phyloP scores from a whole-genome alignment of 2,329 filamentous ascomycete species.

The Tetracladium maxilliforme region DNA sequence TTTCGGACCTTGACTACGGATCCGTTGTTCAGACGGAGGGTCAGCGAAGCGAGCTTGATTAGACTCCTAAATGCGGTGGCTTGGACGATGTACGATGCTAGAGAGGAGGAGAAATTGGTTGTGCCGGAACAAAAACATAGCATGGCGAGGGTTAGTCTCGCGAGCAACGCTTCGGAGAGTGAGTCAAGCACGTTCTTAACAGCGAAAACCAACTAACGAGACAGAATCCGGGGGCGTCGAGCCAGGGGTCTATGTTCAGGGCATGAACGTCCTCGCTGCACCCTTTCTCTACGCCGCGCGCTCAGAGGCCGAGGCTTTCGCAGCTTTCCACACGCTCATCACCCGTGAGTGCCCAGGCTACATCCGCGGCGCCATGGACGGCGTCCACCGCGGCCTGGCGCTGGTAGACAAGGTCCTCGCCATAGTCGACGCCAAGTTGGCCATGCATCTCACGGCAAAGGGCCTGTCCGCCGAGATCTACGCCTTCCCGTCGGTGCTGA shows the following conservation, averaged over 20 bases:
- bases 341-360: constrained; percentile 85
- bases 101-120: constrained; percentile 24
- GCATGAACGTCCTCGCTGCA: constrained; percentile 95
- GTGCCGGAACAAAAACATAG: neutral
- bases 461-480: constrained; percentile 89
- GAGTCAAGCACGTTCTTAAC: neutral
- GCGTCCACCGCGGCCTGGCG: constrained; percentile 81
- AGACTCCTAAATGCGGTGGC: constrained; percentile 88
- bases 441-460: constrained; percentile 69
- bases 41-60: constrained; percentile 90
- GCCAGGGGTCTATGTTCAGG: constrained; percentile 85
- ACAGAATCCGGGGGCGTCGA: constrained; percentile 46
- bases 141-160: no score
- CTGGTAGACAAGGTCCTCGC: constrained; percentile 86
- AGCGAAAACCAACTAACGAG: constrained; percentile 42
- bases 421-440: constrained; percentile 81
- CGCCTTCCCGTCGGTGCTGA: constrained; percentile 88
- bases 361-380: constrained; percentile 91
- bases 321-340: constrained; percentile 77
- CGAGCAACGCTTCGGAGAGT: no score
- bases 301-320: constrained; percentile 89
- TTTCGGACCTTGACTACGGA: constrained; percentile 94
- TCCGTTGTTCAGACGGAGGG: constrained; percentile 87
- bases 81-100: constrained; percentile 79
- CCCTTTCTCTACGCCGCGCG: constrained; percentile 91